Conservation (phyloP, 1,284 basidiomycete species). For the Sanghuangporus baumii region DNA sequence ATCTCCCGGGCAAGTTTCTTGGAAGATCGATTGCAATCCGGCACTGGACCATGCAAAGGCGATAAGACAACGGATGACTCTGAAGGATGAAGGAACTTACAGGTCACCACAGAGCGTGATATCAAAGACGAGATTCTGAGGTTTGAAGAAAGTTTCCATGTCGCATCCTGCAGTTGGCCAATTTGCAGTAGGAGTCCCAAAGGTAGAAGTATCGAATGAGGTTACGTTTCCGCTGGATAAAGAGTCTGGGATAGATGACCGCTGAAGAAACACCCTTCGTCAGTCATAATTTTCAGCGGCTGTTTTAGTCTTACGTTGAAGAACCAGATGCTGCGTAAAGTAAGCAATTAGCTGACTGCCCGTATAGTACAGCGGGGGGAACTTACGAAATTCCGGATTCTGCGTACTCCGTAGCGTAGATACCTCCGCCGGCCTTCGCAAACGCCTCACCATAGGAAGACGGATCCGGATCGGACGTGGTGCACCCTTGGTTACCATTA, state of each 20-base stretch:
- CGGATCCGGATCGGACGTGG: slow-evolving; percentile 45
- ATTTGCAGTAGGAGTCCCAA: slow-evolving; percentile 66
- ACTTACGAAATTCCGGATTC: slow-evolving; percentile 55
- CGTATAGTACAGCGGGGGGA: background rate
- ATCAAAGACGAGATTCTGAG: slow-evolving; percentile 66
- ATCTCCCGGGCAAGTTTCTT: slow-evolving; percentile 56
- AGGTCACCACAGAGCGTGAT: slow-evolving; percentile 67
- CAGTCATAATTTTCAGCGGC: slow-evolving; percentile 2
- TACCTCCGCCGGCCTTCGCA: slow-evolving; percentile 58
- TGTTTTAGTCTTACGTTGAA: slow-evolving; percentile 41
- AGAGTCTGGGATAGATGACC: slow-evolving; percentile 50
- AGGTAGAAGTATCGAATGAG: slow-evolving; percentile 53
- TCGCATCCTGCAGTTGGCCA: slow-evolving; percentile 59
- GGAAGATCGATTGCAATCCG: slow-evolving; percentile 46
- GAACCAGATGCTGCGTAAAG: slow-evolving; percentile 57
- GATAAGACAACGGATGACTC: background rate
- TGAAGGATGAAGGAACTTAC: slow-evolving; percentile 34
- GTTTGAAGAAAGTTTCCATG: slow-evolving; percentile 53
- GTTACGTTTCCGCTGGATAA: slow-evolving; percentile 45
- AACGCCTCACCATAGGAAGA: slow-evolving; percentile 63
- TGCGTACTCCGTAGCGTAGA: slow-evolving; percentile 69
- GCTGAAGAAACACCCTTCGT: slow-evolving; percentile 26
- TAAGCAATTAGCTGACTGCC: background rate
- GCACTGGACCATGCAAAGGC: slow-evolving; percentile 34
- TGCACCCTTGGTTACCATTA: slow-evolving; percentile 60